Evolutionary conservation across 805 yeast species (phyloP).

Genomic region (Priceomyces haplophilus): DNA sequence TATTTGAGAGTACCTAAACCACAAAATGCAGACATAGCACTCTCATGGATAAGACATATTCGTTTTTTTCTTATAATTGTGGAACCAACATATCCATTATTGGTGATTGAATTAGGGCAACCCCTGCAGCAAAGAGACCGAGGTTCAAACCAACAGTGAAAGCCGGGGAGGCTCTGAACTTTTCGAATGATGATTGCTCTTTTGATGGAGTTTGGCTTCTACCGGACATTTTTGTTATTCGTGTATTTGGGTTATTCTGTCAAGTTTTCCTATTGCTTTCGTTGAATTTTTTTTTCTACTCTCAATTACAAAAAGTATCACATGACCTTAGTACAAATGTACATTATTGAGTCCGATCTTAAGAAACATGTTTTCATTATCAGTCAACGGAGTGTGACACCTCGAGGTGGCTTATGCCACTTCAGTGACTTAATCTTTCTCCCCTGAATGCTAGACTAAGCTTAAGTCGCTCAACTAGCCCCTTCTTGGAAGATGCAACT

Average conservation of each 20-base stretch:
- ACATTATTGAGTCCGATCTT: no score
- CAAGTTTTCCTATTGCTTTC: neutral
- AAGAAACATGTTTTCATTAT: no score
- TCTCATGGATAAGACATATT: no score
- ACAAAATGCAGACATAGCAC: no score
- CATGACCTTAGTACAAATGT: neutral
- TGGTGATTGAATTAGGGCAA: constrained; percentile 72
- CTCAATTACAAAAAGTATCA: neutral
- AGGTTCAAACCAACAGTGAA: constrained; percentile 64
- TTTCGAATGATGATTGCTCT: constrained; percentile 39
- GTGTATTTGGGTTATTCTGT: neutral
- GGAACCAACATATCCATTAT: constrained; percentile 81
- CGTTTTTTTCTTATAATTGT: constrained; percentile 44
- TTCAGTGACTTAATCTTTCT: no score
- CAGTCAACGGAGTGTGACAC: no score
- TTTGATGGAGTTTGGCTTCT: constrained; percentile 19
- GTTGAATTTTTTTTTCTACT: constrained; percentile 1
- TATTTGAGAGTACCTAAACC: no score
- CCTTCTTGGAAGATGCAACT: no score
- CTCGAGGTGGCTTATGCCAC: no score
- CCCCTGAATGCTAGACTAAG: no score
- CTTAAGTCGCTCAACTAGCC: no score
- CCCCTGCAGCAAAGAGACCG: constrained; percentile 66
- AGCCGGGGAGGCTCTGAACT: constrained; percentile 60
- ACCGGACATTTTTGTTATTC: constrained; percentile 17